Conservation (phyloP, 139 green algal species). For the Chlorella vulgaris region DNA sequence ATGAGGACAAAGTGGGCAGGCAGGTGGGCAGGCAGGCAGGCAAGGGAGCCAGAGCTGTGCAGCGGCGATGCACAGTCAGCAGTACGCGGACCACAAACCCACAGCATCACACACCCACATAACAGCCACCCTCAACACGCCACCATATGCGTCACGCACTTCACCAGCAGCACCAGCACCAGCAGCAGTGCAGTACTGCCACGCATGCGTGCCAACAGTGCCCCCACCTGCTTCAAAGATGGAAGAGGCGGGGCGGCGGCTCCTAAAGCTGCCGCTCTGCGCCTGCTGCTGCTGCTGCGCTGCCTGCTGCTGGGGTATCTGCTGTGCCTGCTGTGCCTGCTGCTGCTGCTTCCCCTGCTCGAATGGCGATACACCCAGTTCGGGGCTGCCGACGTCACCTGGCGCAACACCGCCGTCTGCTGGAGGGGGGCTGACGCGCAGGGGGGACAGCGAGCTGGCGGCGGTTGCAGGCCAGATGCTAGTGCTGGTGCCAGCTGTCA, state of each 20-base stretch:
- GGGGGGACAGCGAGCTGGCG: not conserved
- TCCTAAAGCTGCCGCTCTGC: slow-evolving; percentile 6
- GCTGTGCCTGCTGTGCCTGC: not conserved
- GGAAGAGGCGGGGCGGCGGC: slow-evolving; percentile 15
- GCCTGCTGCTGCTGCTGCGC: not conserved
- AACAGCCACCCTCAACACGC: too few relatives aligned
- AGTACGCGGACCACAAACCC: not conserved
- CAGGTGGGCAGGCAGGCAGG: too few relatives aligned
- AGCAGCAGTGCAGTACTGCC: too few relatives aligned
- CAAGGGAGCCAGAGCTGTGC: not conserved
- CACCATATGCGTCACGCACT: too few relatives aligned
- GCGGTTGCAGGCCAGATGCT: not conserved
- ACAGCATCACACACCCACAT: too few relatives aligned
- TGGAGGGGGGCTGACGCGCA: not conserved
- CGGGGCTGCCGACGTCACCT: too few relatives aligned
- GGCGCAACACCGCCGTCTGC: not conserved
- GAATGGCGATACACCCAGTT: not conserved
- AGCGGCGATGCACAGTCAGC: not conserved
- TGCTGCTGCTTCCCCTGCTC: not conserved
- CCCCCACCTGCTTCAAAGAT: slow-evolving; percentile 36
- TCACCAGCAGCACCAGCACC: too few relatives aligned
- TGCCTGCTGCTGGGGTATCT: not conserved
- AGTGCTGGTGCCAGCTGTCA: too few relatives aligned
- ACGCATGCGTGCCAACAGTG: too few relatives aligned
- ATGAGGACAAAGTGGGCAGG: too few relatives aligned